Conservation (phyloP, 495 filamentous ascomycete species). For the Hypoxylon crocopeplum region DNA sequence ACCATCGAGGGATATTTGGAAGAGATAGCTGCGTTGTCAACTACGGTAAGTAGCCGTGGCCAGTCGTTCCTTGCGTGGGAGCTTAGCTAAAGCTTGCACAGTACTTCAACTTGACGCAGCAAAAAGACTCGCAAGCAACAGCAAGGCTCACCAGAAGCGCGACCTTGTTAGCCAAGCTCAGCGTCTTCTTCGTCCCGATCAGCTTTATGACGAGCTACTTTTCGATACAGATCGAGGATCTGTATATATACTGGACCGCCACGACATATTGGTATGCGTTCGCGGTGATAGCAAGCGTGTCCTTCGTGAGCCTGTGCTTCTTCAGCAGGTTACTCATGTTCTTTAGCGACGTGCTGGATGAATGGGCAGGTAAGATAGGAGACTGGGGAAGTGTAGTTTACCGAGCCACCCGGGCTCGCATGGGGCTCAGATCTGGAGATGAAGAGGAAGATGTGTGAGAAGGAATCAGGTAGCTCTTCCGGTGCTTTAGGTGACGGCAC, state of each 20-base stretch:
- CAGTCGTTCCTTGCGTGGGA: not conserved
- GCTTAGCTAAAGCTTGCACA: conserved; percentile 42
- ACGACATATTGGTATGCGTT: conserved; percentile 77
- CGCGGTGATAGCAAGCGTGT: conserved; percentile 69
- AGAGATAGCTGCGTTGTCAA: conserved; percentile 80
- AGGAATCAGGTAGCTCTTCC: too few species aligned
- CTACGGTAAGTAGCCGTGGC: conserved; percentile 52
- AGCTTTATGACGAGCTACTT: conserved; percentile 88
- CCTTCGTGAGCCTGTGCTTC: conserved; percentile 64
- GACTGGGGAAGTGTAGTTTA: conserved; percentile 17
- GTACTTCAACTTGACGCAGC: conserved; percentile 89
- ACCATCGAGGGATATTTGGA: conserved; percentile 80
- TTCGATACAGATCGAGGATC: conserved; percentile 68
- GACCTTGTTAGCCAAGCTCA: conserved; percentile 81
- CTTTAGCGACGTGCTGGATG: conserved; percentile 58
- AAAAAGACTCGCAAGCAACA: conserved; percentile 80
- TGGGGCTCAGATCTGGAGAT: conserved; percentile 17
- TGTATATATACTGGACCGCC: conserved; percentile 63
- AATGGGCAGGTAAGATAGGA: conserved; percentile 31
- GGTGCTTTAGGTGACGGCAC: too few species aligned
- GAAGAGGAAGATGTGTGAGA: conserved; percentile 28
- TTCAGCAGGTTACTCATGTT: conserved; percentile 57
- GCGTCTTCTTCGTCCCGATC: conserved; percentile 84
- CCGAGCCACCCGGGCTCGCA: not conserved
- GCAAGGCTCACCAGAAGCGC: conserved; percentile 81